Base-by-base conservation (phyloP, 106 monocot species). In the Dendrobium officinale region DNA sequence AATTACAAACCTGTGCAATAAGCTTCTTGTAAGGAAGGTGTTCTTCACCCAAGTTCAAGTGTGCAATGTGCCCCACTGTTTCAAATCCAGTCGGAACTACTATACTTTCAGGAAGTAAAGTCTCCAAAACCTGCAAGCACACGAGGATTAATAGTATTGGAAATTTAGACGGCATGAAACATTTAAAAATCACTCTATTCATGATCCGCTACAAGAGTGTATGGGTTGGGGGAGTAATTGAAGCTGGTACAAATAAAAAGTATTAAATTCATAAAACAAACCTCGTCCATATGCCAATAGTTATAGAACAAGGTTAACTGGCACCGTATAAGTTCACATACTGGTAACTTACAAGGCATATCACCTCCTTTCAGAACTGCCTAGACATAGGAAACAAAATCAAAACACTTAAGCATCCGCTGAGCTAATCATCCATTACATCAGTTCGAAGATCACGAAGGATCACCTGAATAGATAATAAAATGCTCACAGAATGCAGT, bases 211-310 rank as follows among this genome's bases (percentile, higher is more conserved):
- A 40, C 15, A 4, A 15, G 40, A 48, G 4, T 13, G 42, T 6
- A 16, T 37, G 73, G 56, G 0, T 41, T n/a, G 16, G 9, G 49
- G 49, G 22, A 26, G 26, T 44, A 45, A n/a, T 76, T n/a, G 43
- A 76, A 48, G 6, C 67, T 27, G 26, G 67, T 67, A 24, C 26
- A 48, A 6, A 15, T 22, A 77, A 51, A 77, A 42, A 29, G 9
- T 15, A 16, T 78, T 33, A 64, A 44, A 31, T 9, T 9, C 29
- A 37, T 33, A 70, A 24, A 75, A 67, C n/a, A 77, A 80, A 97
- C 97, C 91, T 99, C 92, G 80, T 85, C 90, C 91, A 95, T 88
- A 31, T 85, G 87, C 99, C 99, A 99, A 68, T 99, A 99, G 58
- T 90, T 78, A 82, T 99, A 99, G 86, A 86, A 91, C 49, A 99